Conservation (phyloP, 2,329 filamentous ascomycete species). For the Exophiala aquamarina region DNA sequence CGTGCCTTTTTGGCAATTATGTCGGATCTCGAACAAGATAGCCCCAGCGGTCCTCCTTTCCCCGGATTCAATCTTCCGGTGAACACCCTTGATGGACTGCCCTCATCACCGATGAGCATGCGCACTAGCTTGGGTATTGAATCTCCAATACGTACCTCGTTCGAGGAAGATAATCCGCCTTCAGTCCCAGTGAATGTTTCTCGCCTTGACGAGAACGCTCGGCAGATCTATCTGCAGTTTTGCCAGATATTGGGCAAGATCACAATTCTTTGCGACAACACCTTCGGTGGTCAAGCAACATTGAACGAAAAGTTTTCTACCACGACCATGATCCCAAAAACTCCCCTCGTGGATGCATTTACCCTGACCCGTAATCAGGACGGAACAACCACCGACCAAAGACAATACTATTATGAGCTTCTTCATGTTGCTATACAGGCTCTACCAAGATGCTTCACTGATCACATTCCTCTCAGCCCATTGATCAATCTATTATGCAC, state of each 20-base stretch:
- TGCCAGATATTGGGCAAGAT: conserved; percentile 96
- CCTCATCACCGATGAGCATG: conserved; percentile 36
- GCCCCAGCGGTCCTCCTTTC: conserved; percentile 76
- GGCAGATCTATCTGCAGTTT: conserved; percentile 85
- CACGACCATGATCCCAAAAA: conserved; percentile 68
- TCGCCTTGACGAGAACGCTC: conserved; percentile 70
- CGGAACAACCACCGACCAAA: conserved; percentile 73
- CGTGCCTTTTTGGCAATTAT: conserved; percentile 91
- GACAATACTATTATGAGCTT: conserved; percentile 92
- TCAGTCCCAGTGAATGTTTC: conserved; percentile 55
- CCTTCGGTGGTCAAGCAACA: conserved; percentile 93
- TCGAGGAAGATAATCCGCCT: conserved; percentile 32
- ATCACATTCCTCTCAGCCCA: conserved; percentile 87
- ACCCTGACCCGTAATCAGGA: conserved; percentile 85
- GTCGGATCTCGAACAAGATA: conserved; percentile 83
- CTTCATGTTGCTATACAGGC: conserved; percentile 95
- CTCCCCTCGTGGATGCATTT: conserved; percentile 91
- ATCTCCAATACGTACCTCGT: conserved; percentile 31
- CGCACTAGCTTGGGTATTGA: conserved; percentile 40
- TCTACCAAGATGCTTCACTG: conserved; percentile 86
- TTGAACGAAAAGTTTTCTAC: conserved; percentile 92
- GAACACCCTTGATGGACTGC: conserved; percentile 34
- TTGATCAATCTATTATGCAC: conserved; percentile 94
- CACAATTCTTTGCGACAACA: conserved; percentile 92
- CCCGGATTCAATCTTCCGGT: conserved; percentile 60